Evolutionary conservation across 2,329 filamentous ascomycete species (phyloP).

Genomic region (Curvularia hawaiiensis): DNA sequence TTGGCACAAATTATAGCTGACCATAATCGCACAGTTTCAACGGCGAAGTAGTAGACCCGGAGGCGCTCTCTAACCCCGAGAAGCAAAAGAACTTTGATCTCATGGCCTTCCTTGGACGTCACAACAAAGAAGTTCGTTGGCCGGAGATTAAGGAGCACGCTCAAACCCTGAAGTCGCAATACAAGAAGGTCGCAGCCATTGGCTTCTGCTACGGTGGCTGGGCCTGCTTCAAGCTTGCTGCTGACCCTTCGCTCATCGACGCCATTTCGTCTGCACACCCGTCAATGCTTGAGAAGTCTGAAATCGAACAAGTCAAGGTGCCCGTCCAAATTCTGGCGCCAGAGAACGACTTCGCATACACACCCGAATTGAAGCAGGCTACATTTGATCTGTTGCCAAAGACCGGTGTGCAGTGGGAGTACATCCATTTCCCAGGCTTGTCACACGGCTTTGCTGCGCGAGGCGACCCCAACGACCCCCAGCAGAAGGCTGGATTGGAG

Average conservation of each 20-base stretch:
- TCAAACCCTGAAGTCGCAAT: conserved; percentile 42
- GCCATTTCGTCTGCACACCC: conserved; percentile 40
- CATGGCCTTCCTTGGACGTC: conserved; percentile 44
- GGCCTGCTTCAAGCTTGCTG: conserved; percentile 41
- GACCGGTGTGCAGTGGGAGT: conserved; percentile 40
- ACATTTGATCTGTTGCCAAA: conserved; percentile 35
- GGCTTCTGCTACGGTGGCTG: conserved; percentile 57
- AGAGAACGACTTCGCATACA: conserved; percentile 35
- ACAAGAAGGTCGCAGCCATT: conserved; percentile 51
- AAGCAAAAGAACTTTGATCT: conserved; percentile 48
- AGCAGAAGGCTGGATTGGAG: conserved; percentile 41
- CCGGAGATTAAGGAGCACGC: conserved; percentile 47
- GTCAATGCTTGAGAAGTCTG: conserved; percentile 34
- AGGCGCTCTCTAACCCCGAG: conserved; percentile 33
- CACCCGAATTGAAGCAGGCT: conserved; percentile 39
- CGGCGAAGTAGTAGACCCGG: conserved; percentile 37
- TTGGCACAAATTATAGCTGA: neutral
- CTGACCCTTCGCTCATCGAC: conserved; percentile 40
- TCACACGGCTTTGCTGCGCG: conserved; percentile 41
- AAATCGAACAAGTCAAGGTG: conserved; percentile 39
- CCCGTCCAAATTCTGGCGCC: conserved; percentile 40
- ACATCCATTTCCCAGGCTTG: conserved; percentile 41
- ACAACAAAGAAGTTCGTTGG: conserved; percentile 48
- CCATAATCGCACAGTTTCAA: conserved; percentile 29
- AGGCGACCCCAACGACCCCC: conserved; percentile 31